Conservation (phyloP, 176 grass and related monocot genomes). For the Carex parvula region DNA sequence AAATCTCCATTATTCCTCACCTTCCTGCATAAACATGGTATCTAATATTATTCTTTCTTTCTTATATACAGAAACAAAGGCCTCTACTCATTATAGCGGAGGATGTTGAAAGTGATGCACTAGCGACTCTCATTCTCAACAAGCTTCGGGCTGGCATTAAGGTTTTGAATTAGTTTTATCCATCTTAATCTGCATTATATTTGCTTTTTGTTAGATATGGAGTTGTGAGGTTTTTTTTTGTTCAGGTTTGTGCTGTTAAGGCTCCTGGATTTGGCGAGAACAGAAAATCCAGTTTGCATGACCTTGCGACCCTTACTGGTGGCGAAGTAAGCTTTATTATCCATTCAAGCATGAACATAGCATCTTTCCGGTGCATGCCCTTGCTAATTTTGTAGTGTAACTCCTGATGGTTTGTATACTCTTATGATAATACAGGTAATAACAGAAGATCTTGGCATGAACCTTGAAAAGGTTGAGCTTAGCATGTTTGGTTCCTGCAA, state of each 20-base stretch:
- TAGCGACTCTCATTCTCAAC: slow-evolving; percentile 87
- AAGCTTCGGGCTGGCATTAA: slow-evolving; percentile 99
- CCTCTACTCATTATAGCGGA: slow-evolving; percentile 93
- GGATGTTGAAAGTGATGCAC: slow-evolving; percentile 95
- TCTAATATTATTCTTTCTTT: slow-evolving; percentile 3
- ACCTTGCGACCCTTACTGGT: slow-evolving; percentile 85
- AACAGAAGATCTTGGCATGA: slow-evolving; percentile 96
- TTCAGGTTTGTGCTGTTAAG: slow-evolving; percentile 94
- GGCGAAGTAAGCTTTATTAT: slow-evolving; percentile 52
- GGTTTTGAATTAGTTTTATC: slow-evolving; percentile 17
- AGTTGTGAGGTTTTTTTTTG: background rate
- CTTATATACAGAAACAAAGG: slow-evolving; percentile 62
- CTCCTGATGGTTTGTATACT: background rate
- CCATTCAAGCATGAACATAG: background rate
- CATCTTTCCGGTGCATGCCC: background rate
- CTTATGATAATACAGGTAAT: slow-evolving; percentile 55
- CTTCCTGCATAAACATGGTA: background rate
- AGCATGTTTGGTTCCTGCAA: slow-evolving; percentile 80
- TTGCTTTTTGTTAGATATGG: background rate
- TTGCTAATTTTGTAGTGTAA: background rate
- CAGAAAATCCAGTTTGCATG: slow-evolving; percentile 88
- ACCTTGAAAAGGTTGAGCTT: slow-evolving; percentile 80
- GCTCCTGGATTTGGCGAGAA: slow-evolving; percentile 99
- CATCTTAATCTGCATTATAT: background rate
- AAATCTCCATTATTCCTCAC: background rate